Evolutionary conservation across 2,329 filamentous ascomycete species (phyloP).

Genomic region (Aspergillus nomiae): DNA sequence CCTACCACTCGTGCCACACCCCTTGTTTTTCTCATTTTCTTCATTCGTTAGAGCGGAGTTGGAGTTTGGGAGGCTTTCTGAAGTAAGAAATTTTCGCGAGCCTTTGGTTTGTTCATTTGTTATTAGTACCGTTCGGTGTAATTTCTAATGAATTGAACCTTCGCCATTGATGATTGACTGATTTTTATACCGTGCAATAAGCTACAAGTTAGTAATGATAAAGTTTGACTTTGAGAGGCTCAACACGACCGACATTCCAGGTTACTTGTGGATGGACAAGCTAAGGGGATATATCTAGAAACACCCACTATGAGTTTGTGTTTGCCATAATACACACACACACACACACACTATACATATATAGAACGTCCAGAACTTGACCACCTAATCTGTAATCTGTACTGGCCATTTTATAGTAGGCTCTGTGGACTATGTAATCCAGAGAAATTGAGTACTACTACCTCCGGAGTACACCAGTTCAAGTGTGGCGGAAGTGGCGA

Average conservation of each 20-base stretch:
- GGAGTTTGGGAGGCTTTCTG: slow-evolving; percentile 11
- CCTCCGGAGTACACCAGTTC: too few relatives aligned
- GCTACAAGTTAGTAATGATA: neutral
- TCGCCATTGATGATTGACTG: neutral
- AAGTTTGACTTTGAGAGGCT: neutral
- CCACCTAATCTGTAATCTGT: neutral
- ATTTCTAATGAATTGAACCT: neutral
- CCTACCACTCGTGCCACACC: neutral
- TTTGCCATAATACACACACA: neutral
- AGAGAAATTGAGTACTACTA: too few relatives aligned
- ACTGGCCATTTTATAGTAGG: too few relatives aligned
- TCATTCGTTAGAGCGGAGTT: slow-evolving; percentile 20
- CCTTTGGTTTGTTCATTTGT: neutral
- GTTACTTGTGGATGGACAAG: neutral
- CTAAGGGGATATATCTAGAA: neutral
- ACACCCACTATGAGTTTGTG: neutral
- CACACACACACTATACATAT: neutral
- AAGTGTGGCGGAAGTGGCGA: neutral
- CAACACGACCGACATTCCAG: neutral
- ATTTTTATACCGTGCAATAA: neutral
- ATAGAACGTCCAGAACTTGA: neutral
- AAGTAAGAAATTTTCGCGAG: slow-evolving; percentile 2
- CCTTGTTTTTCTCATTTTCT: slow-evolving; percentile 20
- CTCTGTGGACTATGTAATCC: too few relatives aligned
- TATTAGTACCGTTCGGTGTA: neutral